Evolutionary conservation across 345 rosid species (phyloP).

Genomic region (Toxicodendron radicans): DNA sequence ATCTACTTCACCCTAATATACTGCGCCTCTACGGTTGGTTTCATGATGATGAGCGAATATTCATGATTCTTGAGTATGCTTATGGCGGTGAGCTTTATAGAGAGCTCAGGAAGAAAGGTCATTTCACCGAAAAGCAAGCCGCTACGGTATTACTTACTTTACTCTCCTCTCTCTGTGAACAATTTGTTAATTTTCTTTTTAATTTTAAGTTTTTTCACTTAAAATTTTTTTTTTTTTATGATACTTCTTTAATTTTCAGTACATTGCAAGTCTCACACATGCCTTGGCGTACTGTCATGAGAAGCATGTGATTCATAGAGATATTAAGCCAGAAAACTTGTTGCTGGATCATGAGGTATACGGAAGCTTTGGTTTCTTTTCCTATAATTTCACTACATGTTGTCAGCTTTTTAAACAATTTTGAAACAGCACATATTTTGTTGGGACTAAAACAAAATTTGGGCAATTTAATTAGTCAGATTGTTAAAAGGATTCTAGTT

Average conservation of each 20-base stretch:
- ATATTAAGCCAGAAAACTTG: conserved; percentile 95
- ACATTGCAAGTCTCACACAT: conserved; percentile 80
- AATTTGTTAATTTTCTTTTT: neutral
- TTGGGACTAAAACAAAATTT: neutral
- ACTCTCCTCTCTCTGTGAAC: neutral
- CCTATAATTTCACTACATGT: neutral
- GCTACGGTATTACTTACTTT: conserved; percentile 57
- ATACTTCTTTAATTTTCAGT: conserved; percentile 42
- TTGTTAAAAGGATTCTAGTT: neutral
- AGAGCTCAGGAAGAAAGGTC: conserved; percentile 57
- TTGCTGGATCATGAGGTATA: conserved; percentile 93
- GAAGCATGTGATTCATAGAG: conserved; percentile 94
- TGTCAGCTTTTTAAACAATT: neutral
- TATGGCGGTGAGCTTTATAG: conserved; percentile 83
- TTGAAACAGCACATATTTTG: neutral
- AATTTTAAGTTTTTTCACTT: neutral
- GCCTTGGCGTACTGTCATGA: conserved; percentile 91
- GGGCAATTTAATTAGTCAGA: neutral
- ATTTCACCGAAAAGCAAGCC: conserved; percentile 65
- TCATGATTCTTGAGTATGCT: conserved; percentile 96
- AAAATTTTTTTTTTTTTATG: neutral
- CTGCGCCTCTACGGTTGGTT: conserved; percentile 91
- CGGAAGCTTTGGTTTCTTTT: neutral
- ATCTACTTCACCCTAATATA: conserved; percentile 68
- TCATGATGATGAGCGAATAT: conserved; percentile 65